Evolutionary conservation across 495 filamentous ascomycete species (phyloP).

Genomic region (Bryoglossum gracile): DNA sequence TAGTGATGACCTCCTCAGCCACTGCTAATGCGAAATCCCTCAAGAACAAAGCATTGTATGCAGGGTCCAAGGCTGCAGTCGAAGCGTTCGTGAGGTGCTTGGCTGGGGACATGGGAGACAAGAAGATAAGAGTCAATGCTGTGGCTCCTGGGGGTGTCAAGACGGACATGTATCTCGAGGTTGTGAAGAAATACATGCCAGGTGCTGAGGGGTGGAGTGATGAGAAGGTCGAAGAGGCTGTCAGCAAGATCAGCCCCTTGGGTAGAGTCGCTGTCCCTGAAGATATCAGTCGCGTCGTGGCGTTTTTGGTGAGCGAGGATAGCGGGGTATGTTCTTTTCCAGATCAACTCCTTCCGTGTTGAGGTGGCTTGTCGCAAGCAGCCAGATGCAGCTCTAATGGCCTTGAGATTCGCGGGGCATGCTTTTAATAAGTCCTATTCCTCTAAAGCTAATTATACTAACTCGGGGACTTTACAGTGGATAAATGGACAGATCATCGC

Average conservation of each 20-base stretch:
- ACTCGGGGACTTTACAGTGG: no score
- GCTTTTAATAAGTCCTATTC: no score
- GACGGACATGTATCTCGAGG: conserved; percentile 68
- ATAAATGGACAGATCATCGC: background rate
- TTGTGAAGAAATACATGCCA: conserved; percentile 58
- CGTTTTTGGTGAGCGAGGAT: conserved; percentile 47
- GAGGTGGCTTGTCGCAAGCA: no score
- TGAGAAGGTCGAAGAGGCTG: conserved; percentile 36
- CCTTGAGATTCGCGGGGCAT: no score
- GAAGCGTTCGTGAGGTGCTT: conserved; percentile 71
- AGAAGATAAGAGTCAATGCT: conserved; percentile 64
- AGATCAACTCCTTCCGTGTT: no score
- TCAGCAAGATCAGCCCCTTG: conserved; percentile 38
- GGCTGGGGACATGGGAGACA: conserved; percentile 61
- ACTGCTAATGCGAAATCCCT: conserved; percentile 31
- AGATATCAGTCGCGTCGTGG: conserved; percentile 38
- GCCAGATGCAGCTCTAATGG: no score
- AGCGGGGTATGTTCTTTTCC: no score
- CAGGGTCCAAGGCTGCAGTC: conserved; percentile 68
- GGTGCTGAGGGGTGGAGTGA: conserved; percentile 32
- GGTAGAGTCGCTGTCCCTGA: conserved; percentile 46
- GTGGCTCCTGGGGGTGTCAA: conserved; percentile 73
- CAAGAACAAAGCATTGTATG: conserved; percentile 61
- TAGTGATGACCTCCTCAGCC: conserved; percentile 55
- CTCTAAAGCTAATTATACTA: no score